phyloP scores from a whole-genome alignment of 495 filamentous ascomycete species.

The Hypoxylon subgilvum region DNA sequence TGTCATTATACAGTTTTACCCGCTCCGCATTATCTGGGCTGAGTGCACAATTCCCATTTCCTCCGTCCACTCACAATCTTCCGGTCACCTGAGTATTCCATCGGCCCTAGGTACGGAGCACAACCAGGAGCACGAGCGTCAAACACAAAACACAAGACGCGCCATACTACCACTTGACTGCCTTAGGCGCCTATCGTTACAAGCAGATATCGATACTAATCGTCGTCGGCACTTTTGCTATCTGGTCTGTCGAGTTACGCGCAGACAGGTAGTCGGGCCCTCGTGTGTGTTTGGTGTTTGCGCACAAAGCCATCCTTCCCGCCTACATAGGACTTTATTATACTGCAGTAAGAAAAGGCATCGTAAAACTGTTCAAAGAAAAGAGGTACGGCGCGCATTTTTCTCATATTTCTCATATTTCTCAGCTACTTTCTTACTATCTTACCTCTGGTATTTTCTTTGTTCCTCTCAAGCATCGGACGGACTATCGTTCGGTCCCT shows the following conservation, averaged over 20 bases:
- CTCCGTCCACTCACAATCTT: slow-evolving; percentile 32
- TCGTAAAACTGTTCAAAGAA: slow-evolving; percentile 9
- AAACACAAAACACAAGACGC: slow-evolving; percentile 21
- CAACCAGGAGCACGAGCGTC: slow-evolving; percentile 24
- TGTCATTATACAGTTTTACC: slow-evolving; percentile 35
- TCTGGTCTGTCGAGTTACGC: slow-evolving; percentile 21
- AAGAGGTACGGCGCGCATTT: slow-evolving; percentile 24
- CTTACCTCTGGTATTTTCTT: too few relatives aligned
- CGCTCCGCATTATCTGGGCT: slow-evolving; percentile 38
- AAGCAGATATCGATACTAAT: slow-evolving; percentile 17
- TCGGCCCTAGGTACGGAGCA: slow-evolving; percentile 27
- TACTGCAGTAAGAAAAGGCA: background rate
- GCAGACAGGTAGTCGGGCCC: background rate
- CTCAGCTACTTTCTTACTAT: slow-evolving; percentile 1
- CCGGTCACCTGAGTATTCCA: slow-evolving; percentile 25
- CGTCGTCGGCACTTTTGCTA: slow-evolving; percentile 24
- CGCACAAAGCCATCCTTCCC: slow-evolving; percentile 6
- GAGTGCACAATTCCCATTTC: slow-evolving; percentile 8
- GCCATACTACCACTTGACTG: slow-evolving; percentile 19
- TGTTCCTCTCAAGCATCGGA: slow-evolving; percentile 17
- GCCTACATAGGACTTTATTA: slow-evolving; percentile 5
- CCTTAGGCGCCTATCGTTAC: slow-evolving; percentile 17
- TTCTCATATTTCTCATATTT: too few relatives aligned
- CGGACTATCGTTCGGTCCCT: background rate
- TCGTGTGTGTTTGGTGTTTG: too few relatives aligned